Evolutionary conservation across 2,329 filamentous ascomycete species (phyloP).

Genomic region (Talaromyces amestolkiae): DNA sequence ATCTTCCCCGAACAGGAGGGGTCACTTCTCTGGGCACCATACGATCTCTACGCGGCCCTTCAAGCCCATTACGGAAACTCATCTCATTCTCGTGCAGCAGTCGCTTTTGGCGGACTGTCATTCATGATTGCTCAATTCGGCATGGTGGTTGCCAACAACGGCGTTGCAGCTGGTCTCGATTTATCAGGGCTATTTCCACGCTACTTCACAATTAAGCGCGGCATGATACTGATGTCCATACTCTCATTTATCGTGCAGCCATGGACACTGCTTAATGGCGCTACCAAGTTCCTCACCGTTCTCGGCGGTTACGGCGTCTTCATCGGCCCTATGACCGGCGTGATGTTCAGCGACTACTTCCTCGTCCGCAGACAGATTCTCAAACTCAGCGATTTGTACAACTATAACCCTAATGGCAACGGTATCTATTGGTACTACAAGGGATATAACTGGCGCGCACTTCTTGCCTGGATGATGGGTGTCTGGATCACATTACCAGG

Average conservation of each 20-base stretch:
- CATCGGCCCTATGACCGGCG: constrained; percentile 1
- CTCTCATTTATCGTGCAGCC: constrained; percentile 12
- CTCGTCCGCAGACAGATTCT: constrained; percentile 6
- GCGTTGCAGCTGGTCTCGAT: constrained; percentile 10
- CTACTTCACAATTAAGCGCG: constrained; percentile 14
- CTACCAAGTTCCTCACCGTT: constrained; percentile 8
- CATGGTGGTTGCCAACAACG: constrained; percentile 11
- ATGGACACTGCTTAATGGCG: constrained; percentile 10
- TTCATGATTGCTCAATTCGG: constrained; percentile 11
- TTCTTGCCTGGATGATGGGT: constrained; percentile 12
- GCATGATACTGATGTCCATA: constrained; percentile 11
- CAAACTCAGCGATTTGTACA: constrained; percentile 11
- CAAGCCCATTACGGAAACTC: constrained; percentile 10
- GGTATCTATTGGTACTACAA: constrained; percentile 7
- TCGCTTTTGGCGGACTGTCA: neutral
- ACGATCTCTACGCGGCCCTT: neutral
- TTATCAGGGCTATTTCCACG: constrained; percentile 13
- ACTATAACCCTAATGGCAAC: neutral
- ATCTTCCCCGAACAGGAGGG: constrained; percentile 6
- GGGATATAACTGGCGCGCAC: constrained; percentile 13
- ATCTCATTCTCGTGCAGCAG: constrained; percentile 4
- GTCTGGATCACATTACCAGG: constrained; percentile 6
- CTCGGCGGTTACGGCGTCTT: constrained; percentile 12
- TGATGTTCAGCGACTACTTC: constrained; percentile 14
- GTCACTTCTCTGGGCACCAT: neutral